These are phyloP conservation scores for Termitomyces sp. DNA, from an alignment of 768 basidiomycete genomes.

Conservation along the genomic window DNA sequence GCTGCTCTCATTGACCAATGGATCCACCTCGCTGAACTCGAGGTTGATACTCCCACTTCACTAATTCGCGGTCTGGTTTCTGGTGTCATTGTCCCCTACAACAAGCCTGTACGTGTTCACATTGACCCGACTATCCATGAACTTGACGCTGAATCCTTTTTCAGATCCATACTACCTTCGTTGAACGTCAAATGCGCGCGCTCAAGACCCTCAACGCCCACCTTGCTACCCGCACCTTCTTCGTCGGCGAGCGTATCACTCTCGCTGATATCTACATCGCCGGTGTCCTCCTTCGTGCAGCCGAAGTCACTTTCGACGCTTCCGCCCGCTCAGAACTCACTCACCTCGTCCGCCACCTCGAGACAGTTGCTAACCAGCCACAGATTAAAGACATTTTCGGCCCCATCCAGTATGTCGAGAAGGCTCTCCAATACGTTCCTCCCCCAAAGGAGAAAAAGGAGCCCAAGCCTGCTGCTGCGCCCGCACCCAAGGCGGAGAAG, in stretches of 20 bases:
- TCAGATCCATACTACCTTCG: slow-evolving; percentile 52
- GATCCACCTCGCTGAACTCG: slow-evolving; percentile 67
- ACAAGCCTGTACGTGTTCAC: slow-evolving; percentile 62
- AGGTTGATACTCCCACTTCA: slow-evolving; percentile 39
- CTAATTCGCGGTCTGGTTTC: slow-evolving; percentile 36
- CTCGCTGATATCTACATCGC: slow-evolving; percentile 82
- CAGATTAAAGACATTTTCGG: slow-evolving; percentile 64
- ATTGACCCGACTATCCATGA: not conserved
- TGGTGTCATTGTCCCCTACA: slow-evolving; percentile 58
- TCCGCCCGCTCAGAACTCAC: slow-evolving; percentile 58
- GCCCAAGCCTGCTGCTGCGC: slow-evolving; percentile 44
- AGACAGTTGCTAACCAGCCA: slow-evolving; percentile 87
- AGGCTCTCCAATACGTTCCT: slow-evolving; percentile 62
- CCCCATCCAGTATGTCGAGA: slow-evolving; percentile 56
- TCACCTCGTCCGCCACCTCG: slow-evolving; percentile 77
- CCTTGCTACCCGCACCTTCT: slow-evolving; percentile 77
- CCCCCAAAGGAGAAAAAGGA: slow-evolving; percentile 80
- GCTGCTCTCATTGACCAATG: slow-evolving; percentile 82
- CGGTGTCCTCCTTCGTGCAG: slow-evolving; percentile 46
- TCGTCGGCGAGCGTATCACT: slow-evolving; percentile 92
- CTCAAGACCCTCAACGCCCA: slow-evolving; percentile 68
- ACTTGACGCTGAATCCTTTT: not conserved
- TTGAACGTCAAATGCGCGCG: slow-evolving; percentile 49
- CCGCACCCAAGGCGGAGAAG: slow-evolving; percentile 55
- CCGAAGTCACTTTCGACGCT: slow-evolving; percentile 58